Evolutionary conservation across 371 early-diverging fungal species (phyloP).

Genomic region (Thermomucor indicae-seudaticae): DNA sequence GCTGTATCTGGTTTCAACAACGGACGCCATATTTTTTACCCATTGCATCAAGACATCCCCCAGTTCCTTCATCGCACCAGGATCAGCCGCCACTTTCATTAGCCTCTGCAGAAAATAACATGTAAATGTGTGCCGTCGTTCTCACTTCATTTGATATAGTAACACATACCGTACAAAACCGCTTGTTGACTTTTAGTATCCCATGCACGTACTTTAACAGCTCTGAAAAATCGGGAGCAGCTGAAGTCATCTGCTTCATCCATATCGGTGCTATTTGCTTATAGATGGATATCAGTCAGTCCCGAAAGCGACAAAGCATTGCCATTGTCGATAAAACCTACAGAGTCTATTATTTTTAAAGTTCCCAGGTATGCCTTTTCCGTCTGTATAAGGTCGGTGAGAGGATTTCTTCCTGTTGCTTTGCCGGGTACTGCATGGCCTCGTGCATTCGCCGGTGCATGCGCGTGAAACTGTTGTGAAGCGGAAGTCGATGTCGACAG

Average conservation of each 20-base stretch:
- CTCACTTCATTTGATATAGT: not conserved
- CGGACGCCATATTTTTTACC: conserved; percentile 22
- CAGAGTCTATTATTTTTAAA: conserved; percentile 44
- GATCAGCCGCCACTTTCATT: conserved; percentile 10
- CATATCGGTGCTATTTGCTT: conserved; percentile 52
- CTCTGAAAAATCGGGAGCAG: conserved; percentile 46
- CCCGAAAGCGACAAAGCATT: too few relatives aligned
- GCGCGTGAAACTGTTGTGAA: too few relatives aligned
- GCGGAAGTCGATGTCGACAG: too few relatives aligned
- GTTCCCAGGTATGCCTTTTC: conserved; percentile 42
- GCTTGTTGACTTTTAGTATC: conserved; percentile 40
- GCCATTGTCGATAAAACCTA: conserved; percentile 21
- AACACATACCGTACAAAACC: conserved; percentile 37
- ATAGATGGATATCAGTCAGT: not conserved
- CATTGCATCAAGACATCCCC: conserved; percentile 45
- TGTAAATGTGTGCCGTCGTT: not conserved
- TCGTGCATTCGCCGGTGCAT: too few relatives aligned
- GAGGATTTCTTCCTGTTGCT: conserved; percentile 20
- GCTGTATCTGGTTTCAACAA: not conserved
- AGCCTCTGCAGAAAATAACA: conserved; percentile 9
- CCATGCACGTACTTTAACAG: conserved; percentile 34
- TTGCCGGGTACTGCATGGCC: too few relatives aligned
- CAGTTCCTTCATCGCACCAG: conserved; percentile 30
- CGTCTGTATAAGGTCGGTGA: conserved; percentile 46
- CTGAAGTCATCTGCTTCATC: conserved; percentile 41